Conservation (phyloP, 148 eudicot species). For the Spergularia marina region DNA sequence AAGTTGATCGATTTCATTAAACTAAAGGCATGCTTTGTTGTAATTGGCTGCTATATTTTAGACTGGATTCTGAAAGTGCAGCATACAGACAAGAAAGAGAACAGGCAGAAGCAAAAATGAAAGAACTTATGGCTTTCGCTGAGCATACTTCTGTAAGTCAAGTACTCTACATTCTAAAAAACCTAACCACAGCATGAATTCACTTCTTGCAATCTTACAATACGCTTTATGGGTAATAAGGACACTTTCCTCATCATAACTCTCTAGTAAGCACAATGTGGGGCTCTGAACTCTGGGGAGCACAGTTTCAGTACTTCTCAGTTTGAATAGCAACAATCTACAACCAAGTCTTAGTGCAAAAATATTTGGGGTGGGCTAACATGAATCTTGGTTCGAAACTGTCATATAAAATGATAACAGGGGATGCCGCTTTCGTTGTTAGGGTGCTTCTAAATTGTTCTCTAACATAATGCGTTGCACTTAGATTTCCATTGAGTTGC, state of each 20-base stretch:
- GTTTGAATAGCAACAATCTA: no score
- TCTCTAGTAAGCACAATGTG: background rate
- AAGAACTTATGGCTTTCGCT: conserved; percentile 62
- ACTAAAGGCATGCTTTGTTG: conserved; percentile 4
- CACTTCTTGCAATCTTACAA: no score
- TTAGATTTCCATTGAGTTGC: background rate
- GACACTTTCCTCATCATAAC: background rate
- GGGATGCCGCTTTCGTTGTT: background rate
- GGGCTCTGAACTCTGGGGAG: no score
- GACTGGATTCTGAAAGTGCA: conserved; percentile 59
- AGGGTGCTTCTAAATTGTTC: background rate
- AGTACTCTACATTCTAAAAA: background rate
- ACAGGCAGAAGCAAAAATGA: conserved; percentile 70
- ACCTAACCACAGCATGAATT: background rate
- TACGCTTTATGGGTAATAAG: no score
- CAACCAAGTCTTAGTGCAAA: no score
- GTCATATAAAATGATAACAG: background rate
- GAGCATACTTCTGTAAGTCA: conserved; percentile 85
- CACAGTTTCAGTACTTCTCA: background rate
- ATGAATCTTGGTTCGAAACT: no score
- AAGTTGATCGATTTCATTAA: conserved; percentile 12
- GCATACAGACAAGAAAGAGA: conserved; percentile 43
- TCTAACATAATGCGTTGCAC: background rate
- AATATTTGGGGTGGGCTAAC: no score
- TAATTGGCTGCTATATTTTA: conserved; percentile 37